Evolutionary conservation across 2,329 filamentous ascomycete species (phyloP).

Genomic region (Ascochyta rabiei): DNA sequence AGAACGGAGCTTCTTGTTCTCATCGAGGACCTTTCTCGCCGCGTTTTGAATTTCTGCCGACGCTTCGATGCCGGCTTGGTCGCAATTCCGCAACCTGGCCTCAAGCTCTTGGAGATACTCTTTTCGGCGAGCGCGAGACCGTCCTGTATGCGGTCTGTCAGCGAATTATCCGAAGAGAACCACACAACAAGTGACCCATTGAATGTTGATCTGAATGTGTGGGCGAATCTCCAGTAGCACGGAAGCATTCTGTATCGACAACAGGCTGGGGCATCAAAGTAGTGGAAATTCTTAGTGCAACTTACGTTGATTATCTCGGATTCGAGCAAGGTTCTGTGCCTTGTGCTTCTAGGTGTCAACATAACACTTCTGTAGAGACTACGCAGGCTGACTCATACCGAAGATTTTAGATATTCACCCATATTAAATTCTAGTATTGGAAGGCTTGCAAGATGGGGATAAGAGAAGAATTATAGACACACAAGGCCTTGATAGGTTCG

Average conservation of each 20-base stretch:
- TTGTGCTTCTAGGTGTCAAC: slow-evolving; percentile 32
- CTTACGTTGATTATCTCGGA: slow-evolving; percentile 73
- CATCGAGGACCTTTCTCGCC: slow-evolving; percentile 69
- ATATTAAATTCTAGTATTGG: slow-evolving; percentile 27
- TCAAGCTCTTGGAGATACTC: slow-evolving; percentile 76
- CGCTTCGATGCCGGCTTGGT: slow-evolving; percentile 70
- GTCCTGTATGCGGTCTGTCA: slow-evolving; percentile 48
- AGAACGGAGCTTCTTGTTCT: slow-evolving; percentile 68
- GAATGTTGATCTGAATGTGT: neutral
- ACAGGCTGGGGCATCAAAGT: neutral
- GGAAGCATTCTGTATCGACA: neutral
- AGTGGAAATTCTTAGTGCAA: neutral
- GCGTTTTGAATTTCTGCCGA: slow-evolving; percentile 74
- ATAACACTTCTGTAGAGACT: neutral
- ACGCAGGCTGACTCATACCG: slow-evolving; percentile 21
- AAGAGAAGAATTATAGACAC: slow-evolving; percentile 13
- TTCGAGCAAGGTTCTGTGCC: slow-evolving; percentile 60
- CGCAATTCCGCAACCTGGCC: slow-evolving; percentile 65
- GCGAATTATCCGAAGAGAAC: neutral
- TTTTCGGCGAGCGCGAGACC: slow-evolving; percentile 74
- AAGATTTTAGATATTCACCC: slow-evolving; percentile 33
- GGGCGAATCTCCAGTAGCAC: neutral
- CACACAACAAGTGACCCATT: neutral
- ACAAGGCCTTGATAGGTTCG: slow-evolving; percentile 21
- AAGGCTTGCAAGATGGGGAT: slow-evolving; percentile 13